Evolutionary conservation across 2,329 filamentous ascomycete species (phyloP).

Genomic region (Diplodia seriata): DNA sequence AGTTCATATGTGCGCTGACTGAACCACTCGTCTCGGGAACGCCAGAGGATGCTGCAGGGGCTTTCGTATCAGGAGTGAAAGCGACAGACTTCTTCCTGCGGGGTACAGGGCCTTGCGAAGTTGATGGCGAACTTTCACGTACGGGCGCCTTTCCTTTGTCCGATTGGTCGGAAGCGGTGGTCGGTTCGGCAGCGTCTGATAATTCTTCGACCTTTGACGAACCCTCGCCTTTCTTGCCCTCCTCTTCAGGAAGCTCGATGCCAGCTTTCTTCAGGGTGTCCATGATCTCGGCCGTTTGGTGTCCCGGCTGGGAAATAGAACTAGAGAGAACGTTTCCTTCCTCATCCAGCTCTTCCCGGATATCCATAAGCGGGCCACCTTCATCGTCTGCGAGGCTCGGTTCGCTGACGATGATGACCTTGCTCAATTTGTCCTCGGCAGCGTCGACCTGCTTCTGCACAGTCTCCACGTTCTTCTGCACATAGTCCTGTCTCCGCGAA

Average conservation of each 20-base stretch:
- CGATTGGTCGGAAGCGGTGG: background rate
- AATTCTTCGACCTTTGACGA: background rate
- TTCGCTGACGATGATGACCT: slow-evolving; percentile 65
- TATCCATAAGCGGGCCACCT: slow-evolving; percentile 83
- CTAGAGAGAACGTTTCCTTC: slow-evolving; percentile 79
- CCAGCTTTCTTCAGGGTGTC: slow-evolving; percentile 81
- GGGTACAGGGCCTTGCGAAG: background rate
- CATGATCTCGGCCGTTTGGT: slow-evolving; percentile 70
- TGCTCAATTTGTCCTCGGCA: slow-evolving; percentile 73
- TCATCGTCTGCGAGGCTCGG: slow-evolving; percentile 70
- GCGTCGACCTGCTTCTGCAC: slow-evolving; percentile 74
- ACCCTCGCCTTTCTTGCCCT: background rate
- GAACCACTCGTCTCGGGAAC: slow-evolving; percentile 28
- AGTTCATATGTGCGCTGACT: slow-evolving; percentile 35
- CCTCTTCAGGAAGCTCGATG: slow-evolving; percentile 45
- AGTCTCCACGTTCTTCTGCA: slow-evolving; percentile 77
- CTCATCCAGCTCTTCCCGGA: slow-evolving; percentile 90
- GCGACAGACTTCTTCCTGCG: slow-evolving; percentile 8
- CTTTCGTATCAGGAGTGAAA: slow-evolving; percentile 25
- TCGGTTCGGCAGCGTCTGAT: background rate
- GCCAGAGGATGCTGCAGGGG: background rate
- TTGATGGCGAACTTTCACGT: slow-evolving; percentile 1
- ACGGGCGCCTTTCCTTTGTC: background rate
- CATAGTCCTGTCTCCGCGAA: slow-evolving; percentile 83
- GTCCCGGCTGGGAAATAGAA: slow-evolving; percentile 63